A percentile compares a stretch with the other conserved stretches of the same genome.
These are phyloP conservation scores for Orbilia quercus DNA, from an alignment of 2,329 filamentous ascomycete species.

Conservation along the genomic window DNA sequence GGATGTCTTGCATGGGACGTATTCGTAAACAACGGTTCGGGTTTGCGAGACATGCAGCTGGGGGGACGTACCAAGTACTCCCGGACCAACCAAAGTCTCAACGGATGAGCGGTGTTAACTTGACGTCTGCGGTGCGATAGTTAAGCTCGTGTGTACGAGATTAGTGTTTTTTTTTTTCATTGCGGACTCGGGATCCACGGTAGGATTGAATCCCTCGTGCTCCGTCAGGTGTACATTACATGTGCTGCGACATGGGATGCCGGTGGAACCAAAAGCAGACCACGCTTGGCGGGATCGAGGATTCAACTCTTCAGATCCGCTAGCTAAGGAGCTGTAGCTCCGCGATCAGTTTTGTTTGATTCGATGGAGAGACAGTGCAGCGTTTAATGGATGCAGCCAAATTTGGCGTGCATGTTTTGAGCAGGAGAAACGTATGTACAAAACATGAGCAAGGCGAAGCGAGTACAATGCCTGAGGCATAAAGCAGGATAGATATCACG, in stretches of 20 bases:
- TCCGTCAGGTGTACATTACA: conserved; percentile 19
- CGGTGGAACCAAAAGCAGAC: conserved; percentile 55
- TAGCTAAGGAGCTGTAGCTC: too few species aligned
- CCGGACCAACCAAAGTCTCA: neutral
- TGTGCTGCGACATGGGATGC: too few species aligned
- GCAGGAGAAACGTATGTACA: too few species aligned
- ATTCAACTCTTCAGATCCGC: conserved; percentile 25
- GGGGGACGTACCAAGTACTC: neutral
- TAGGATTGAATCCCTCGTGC: conserved; percentile 47
- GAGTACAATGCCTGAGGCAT: conserved; percentile 29
- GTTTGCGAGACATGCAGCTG: conserved; percentile 17
- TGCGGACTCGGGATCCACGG: conserved; percentile 38
- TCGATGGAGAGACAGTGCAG: too few species aligned
- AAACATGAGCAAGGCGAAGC: neutral
- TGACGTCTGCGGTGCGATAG: too few species aligned
- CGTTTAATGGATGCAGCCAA: too few species aligned
- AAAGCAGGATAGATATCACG: conserved; percentile 12
- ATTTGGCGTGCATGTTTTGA: too few species aligned
- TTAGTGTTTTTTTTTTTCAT: neutral
- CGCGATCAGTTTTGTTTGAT: neutral
- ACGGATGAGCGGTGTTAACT: too few species aligned
- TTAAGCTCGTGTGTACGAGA: too few species aligned
- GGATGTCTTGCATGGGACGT: conserved; percentile 13
- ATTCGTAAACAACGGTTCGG: neutral
- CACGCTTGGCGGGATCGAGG: conserved; percentile 51